phyloP scores from a whole-genome alignment of 2,329 filamentous ascomycete species.

The Cercospora sojina region DNA sequence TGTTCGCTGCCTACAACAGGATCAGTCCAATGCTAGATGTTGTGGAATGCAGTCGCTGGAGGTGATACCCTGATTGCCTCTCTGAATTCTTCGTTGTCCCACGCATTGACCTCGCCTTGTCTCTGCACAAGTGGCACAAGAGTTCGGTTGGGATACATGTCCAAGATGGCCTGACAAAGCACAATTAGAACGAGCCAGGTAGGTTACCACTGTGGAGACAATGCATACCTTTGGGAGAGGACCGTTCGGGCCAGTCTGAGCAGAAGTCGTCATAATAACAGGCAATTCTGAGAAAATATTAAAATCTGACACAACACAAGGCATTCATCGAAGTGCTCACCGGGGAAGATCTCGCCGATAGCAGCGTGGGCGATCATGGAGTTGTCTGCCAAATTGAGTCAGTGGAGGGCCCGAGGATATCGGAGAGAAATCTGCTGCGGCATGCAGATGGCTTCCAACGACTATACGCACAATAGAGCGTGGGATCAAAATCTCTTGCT shows the following conservation, averaged over 20 bases:
- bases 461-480: slow-evolving; percentile 52
- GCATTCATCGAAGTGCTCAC: not conserved
- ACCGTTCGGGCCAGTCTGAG: slow-evolving; percentile 68
- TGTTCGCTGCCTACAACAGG: slow-evolving; percentile 54
- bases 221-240: slow-evolving; percentile 55
- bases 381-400: slow-evolving; percentile 43
- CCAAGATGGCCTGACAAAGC: slow-evolving; percentile 54
- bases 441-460: not conserved
- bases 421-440: not conserved
- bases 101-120: slow-evolving; percentile 70
- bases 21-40: not conserved
- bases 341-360: slow-evolving; percentile 60
- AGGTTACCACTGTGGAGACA: not conserved
- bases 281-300: slow-evolving; percentile 53
- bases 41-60: not conserved
- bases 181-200: not conserved
- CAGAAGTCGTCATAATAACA: slow-evolving; percentile 68
- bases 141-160: slow-evolving; percentile 58
- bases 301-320: not conserved
- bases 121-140: slow-evolving; percentile 63
- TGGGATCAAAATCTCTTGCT: slow-evolving; percentile 66
- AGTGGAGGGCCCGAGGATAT: not conserved
- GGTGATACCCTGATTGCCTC: slow-evolving; percentile 53
- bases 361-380: slow-evolving; percentile 67
- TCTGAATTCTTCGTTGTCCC: slow-evolving; percentile 71